Percentiles rank a stretch among this genome's conserved stretches.
Conservation (phyloP, 805 yeast species). For the Candida maris region DNA sequence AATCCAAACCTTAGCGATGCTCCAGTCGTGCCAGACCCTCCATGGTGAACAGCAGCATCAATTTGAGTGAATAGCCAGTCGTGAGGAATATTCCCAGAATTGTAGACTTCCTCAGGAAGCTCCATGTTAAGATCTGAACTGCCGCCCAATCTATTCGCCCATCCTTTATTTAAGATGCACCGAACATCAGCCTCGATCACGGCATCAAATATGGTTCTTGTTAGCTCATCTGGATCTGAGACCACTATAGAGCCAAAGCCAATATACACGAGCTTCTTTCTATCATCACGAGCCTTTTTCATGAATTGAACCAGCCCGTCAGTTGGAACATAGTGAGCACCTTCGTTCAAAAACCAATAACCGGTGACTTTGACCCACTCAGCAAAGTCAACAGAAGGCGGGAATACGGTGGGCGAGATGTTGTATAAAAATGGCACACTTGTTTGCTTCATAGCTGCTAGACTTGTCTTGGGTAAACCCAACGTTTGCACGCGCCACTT, state of each 20-base stretch:
- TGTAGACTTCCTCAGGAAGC: constrained; percentile 65
- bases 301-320: constrained; percentile 56
- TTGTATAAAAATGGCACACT: constrained; percentile 87
- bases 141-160: constrained; percentile 71
- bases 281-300: constrained; percentile 50
- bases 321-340: constrained; percentile 55
- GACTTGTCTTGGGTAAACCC: constrained; percentile 61
- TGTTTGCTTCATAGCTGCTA: constrained; percentile 67
- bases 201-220: constrained; percentile 74
- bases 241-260: constrained; percentile 97
- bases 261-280: constrained; percentile 77
- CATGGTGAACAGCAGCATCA: constrained; percentile 96
- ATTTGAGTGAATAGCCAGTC: constrained; percentile 89
- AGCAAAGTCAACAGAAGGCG: constrained; percentile 89
- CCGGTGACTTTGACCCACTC: constrained; percentile 97
- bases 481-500: constrained; percentile 76
- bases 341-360: constrained; percentile 81
- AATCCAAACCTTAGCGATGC: constrained; percentile 82
- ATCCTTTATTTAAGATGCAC: constrained; percentile 88
- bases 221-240: constrained; percentile 71
- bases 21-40: constrained; percentile 96
- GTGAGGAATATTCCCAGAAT: constrained; percentile 77
- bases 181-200: constrained; percentile 77
- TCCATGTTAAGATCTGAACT: constrained; percentile 40
- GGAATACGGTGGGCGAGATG: constrained; percentile 82